Evolutionary conservation across 2,329 filamentous ascomycete species (phyloP).

Genomic region (Mycosphaerella sp.): DNA sequence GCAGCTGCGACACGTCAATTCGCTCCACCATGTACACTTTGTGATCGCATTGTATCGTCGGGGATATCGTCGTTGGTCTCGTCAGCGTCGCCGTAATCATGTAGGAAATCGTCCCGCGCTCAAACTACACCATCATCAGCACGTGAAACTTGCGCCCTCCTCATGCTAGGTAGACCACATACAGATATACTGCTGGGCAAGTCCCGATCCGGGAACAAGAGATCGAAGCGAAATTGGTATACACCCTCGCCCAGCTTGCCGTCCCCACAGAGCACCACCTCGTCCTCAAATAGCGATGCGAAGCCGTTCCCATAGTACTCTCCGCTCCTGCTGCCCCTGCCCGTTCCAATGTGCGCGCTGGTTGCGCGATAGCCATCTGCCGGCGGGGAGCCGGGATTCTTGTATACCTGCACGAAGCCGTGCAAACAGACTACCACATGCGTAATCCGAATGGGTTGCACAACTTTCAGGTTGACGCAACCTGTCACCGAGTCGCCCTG

Average conservation of each 20-base stretch:
- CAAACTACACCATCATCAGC: conserved; percentile 61
- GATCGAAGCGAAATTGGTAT: conserved; percentile 73
- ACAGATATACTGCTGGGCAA: conserved; percentile 94
- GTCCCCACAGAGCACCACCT: conserved; percentile 71
- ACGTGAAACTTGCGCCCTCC: not conserved
- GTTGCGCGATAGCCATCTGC: conserved; percentile 48
- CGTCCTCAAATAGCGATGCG: conserved; percentile 75
- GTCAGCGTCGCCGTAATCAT: conserved; percentile 85
- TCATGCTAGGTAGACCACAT: conserved; percentile 36
- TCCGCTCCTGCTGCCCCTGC: conserved; percentile 46
- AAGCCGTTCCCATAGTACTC: conserved; percentile 68
- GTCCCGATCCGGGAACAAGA: conserved; percentile 61
- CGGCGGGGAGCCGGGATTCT: conserved; percentile 55
- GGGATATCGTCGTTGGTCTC: conserved; percentile 75
- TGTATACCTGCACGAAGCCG: conserved; percentile 73
- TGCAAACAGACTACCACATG: conserved; percentile 73
- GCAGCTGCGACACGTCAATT: conserved; percentile 73
- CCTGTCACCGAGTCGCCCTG: conserved; percentile 70
- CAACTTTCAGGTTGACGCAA: conserved; percentile 62
- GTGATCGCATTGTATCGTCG: conserved; percentile 71
- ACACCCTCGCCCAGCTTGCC: conserved; percentile 65
- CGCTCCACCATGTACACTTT: conserved; percentile 74
- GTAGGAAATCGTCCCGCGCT: conserved; percentile 88
- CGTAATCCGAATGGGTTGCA: conserved; percentile 70
- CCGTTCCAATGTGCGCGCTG: conserved; percentile 47